These are phyloP conservation scores for Anthostomella pinea DNA, from an alignment of 2,329 filamentous ascomycete species.

Conservation along the genomic window DNA sequence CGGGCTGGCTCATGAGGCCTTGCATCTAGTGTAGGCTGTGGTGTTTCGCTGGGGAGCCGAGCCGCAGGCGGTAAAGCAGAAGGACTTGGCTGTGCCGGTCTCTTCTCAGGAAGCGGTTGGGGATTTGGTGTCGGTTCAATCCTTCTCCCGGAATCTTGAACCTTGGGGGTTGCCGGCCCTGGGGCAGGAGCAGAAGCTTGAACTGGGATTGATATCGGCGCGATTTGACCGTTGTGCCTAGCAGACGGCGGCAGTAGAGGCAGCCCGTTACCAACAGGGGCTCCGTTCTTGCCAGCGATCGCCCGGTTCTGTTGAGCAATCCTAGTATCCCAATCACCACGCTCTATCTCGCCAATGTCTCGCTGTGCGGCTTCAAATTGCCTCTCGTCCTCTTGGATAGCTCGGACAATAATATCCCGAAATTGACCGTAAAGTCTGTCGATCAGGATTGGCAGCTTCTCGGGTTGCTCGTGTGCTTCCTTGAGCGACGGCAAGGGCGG, in stretches of 20 bases:
- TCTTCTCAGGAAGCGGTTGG: slow-evolving; percentile 24
- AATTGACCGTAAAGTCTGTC: slow-evolving; percentile 74
- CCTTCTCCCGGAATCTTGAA: neutral
- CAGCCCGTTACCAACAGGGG: slow-evolving; percentile 13
- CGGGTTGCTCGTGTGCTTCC: slow-evolving; percentile 63
- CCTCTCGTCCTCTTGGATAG: slow-evolving; percentile 73
- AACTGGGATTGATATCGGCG: slow-evolving; percentile 13
- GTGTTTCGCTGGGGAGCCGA: slow-evolving; percentile 22
- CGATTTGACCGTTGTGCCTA: slow-evolving; percentile 20
- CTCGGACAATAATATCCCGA: slow-evolving; percentile 62
- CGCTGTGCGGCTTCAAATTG: slow-evolving; percentile 60
- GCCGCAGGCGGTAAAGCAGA: slow-evolving; percentile 20
- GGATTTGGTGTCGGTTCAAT: slow-evolving; percentile 3
- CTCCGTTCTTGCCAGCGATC: slow-evolving; percentile 13
- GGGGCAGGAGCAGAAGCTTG: slow-evolving; percentile 5
- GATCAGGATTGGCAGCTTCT: slow-evolving; percentile 68
- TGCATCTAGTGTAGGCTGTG: slow-evolving; percentile 22
- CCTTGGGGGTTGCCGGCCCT: slow-evolving; percentile 2
- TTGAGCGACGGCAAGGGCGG: slow-evolving; percentile 62
- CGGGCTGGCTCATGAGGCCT: slow-evolving; percentile 22
- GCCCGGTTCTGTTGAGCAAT: slow-evolving; percentile 17
- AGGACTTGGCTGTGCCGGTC: slow-evolving; percentile 21
- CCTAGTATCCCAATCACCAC: slow-evolving; percentile 36
- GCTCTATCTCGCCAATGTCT: slow-evolving; percentile 68
- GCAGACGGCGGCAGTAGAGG: slow-evolving; percentile 12